Base-by-base conservation (phyloP, 1,284 basidiomycete species). In the Mycosarcoma maydis region DNA sequence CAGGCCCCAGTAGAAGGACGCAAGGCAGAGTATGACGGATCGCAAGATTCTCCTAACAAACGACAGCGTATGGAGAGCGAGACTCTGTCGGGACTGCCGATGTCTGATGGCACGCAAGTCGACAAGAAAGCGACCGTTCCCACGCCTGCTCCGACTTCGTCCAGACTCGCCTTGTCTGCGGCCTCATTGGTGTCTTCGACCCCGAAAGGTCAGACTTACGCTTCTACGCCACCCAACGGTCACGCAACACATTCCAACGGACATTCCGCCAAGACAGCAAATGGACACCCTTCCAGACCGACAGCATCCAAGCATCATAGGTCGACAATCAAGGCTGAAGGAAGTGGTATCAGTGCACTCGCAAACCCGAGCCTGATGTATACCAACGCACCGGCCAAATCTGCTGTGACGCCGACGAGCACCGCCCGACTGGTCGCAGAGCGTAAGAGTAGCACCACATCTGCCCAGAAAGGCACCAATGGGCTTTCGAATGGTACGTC, bases 1-100 rank as follows among this genome's bases (percentile, higher is more conserved):
- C 53, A 61, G 37, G 41, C 50, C 16, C 57, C 56, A 32, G 37
- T 53, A 8, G 50, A 58, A 23, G 36, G 54, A 38, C 65, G 59
- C 40, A 68, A 57, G 37, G 53, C 64, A 2, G 57, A 56, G 20
- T 53, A 68, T 20, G 48, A 59, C 10, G 48, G 10, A 3, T 27
- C 44, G 10, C 42, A 45, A 19, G 27, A 9, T n/a, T 51, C 64
- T 32, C 45, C 65, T 5, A 69, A 48, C 39, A 69, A 69, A 38
- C 54, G 65, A 13, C 38, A 34, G 22, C 54, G 54, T 16, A 51
- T 32, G 5, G 56, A 51, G 16, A 26, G 32, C 8, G 52, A 14
- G 17, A 8, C 10, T 7, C 23, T 23, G 24, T 24, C 38, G n/a
- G 40, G 17, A n/a, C 20, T 36, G 13, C 26, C 39, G n/a, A n/a